A percentile compares a stretch with the other conserved stretches of the same genome.
Conservation (phyloP, 768 basidiomycete genomes). For the Calocybe indica region DNA sequence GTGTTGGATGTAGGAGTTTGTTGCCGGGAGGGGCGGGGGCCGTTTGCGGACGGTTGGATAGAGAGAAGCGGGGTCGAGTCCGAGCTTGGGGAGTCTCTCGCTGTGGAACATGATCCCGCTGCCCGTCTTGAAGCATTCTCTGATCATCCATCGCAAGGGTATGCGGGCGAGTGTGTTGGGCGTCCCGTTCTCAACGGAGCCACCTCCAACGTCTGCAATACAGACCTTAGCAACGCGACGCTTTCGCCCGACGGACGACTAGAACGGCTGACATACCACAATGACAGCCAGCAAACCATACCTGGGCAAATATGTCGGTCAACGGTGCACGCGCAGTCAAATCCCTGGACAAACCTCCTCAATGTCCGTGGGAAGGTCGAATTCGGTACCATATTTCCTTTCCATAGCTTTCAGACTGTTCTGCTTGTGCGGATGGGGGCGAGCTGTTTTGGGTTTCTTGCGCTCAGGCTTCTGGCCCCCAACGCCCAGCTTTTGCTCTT, state of each 20-base stretch:
- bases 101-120: slow-evolving; percentile 55
- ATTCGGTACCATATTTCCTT: slow-evolving; percentile 15
- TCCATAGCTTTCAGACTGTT: slow-evolving; percentile 18
- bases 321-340: not conserved
- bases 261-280: slow-evolving; percentile 19
- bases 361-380: slow-evolving; percentile 26
- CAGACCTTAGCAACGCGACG: not conserved
- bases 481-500: slow-evolving; percentile 23
- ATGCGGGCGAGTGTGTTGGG: slow-evolving; percentile 42
- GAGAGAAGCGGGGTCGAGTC: slow-evolving; percentile 34
- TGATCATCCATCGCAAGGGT: slow-evolving; percentile 63
- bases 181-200: slow-evolving; percentile 34
- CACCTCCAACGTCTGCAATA: slow-evolving; percentile 48
- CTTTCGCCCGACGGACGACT: slow-evolving; percentile 15
- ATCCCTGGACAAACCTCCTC: slow-evolving; percentile 25
- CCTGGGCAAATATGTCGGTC: slow-evolving; percentile 11
- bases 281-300: slow-evolving; percentile 47
- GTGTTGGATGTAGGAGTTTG: slow-evolving; percentile 12
- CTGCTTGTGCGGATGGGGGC: slow-evolving; percentile 13
- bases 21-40: slow-evolving; percentile 20
- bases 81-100: slow-evolving; percentile 32
- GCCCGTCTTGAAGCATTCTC: slow-evolving; percentile 52
- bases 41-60: slow-evolving; percentile 26
- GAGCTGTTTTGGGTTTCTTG: slow-evolving; percentile 1
- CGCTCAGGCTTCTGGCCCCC: slow-evolving; percentile 2